Evolutionary conservation across 306 rosid genomes (phyloP), one percentile per base, ranked within the genome.

Genomic region (Fragaria ananassa): DNA sequence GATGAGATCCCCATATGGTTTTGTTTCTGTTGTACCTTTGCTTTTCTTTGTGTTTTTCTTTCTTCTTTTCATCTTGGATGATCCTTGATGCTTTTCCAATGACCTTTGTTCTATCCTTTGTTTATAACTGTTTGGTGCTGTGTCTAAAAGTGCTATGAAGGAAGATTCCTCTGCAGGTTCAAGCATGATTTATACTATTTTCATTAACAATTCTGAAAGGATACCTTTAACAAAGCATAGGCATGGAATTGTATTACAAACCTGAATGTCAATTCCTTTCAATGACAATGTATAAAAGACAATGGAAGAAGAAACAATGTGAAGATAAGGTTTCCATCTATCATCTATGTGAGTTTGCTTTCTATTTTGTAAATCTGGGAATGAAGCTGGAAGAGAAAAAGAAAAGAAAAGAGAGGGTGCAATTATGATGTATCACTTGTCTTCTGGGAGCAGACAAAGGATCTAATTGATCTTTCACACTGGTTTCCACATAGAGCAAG

Each of bases 401-500:
- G 35, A 31, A 67, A 8, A 67, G 50, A 67, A 31, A 74, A 66
- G 19, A 46, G 8, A 31, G 62, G 4, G 60, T 57, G 69, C 75
- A 45, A 39, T 63, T 63, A 53, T 64, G 82, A 73, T 58, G 41
- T 66, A 45, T 56, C 70, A 67, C 37, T 80, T 60, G 83, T 46
- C 76, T 45, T 80, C 65, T 80, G 79, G 23, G 62, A 58, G 79
- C 70, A 47, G 83, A 74, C 79, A 80, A 74, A 72, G 83, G 76
- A 80, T 74, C 76, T 18, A 51, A 64, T 35, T 49, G 44, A 44
- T 73, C 68, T n/a, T 41, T 47, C 53, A 65, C 51, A 23, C 71
- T 46, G 71, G 68, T 68, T 80, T 68, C 75, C 66, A 74, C 71
- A 56, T 54, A 4, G 31, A 67, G 76, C 27, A 7, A 31, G 69